Base-by-base conservation (phyloP, 2,329 filamentous ascomycete genomes). In the Colletotrichum chrysophilum region DNA sequence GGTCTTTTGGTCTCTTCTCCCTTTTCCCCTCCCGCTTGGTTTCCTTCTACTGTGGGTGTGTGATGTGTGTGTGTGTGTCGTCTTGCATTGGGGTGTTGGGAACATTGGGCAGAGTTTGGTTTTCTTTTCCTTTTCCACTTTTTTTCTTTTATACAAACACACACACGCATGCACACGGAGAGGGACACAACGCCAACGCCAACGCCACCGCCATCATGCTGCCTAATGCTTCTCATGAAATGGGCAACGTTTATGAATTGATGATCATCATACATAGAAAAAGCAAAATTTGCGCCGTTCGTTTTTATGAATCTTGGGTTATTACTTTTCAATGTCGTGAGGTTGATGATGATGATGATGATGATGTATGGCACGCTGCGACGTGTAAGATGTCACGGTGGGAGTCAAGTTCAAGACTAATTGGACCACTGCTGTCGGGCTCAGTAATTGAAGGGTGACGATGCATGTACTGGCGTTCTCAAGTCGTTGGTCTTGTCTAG, bases 181-280 rank as follows among this genome's bases (percentile, higher is more conserved):
- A 14, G 12, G 30, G 28, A 61, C 18, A 61, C 28, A 32, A 32
- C 28, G 7, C 62, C 62, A 3, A 16, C 28, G 7, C 62, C 62
- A 3, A 10, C n/a, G 21, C 34, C 38, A 66, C 62, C 43, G 60
- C 62, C 70, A 65, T 74, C 66, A 70, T 58, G 66, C 66, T 74
- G 71, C 71, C 66, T 74, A 74, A 74, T 74, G 71, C 71, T 65
- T 71, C 71, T 74, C 36, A 74, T 65, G 71, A 74, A 74, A 68
- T 52, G 67, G 71, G 66, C 62, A 66, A 74, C 71, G 71, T 74
- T 74, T 74, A 74, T 74, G 71, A 74, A 71, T 74, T 74, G 71
- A 74, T 71, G 71, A 74, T 71, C 34, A 74, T 74, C 71, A 74
- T 71, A 74, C 66, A 74, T 71, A 71, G 71, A 70, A 74, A 68